Base-by-base conservation (phyloP, 371 early-diverging fungal species). In the Mucor indicus region DNA sequence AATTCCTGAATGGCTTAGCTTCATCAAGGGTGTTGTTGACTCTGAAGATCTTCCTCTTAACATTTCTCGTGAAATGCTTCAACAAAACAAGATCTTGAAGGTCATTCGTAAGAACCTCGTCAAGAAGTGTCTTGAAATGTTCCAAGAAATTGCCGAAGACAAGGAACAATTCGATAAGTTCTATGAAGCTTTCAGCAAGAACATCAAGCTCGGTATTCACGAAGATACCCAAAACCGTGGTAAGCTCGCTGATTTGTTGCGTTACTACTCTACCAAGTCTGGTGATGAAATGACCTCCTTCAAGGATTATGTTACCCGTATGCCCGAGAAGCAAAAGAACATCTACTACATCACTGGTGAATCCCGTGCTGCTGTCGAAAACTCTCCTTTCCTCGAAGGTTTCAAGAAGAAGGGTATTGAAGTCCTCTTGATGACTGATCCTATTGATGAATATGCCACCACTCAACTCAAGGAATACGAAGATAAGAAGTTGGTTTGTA, bases 271-370 rank as follows among this genome's bases (percentile, higher is more conserved):
- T 19, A 83, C 76, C 57, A 81, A 86, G 74, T 75, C 80, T 51
- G 77, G 69, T 49, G 70, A 80, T 48, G 68, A 72, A 53, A 78
- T 83, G 53, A 70, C 72, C 40, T 80, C 84, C 13, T 72, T 95
- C 41, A 86, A 87, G 55, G 90, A 85, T 50, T 95, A 95, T 64
- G 75, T 89, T 21, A 77, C 76, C 20, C 80, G 87, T 55, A 92
- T 92, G 90, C 80, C 79, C 65, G 81, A 87, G 65, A 83, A 80
- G 57, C 93, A 79, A 53, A 71, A 91, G 84, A 84, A 83, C 75
- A 93, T 93, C 72, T 94, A 94, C 88, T 96, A 96, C 85, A 91
- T 99, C 80, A 98, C 99, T 50, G 99, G 98, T 57, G 93, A 96
- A 75, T 89, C 88, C 70, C 87, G 90, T 60, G 82, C 88, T 57